phyloP scores from a whole-genome alignment of 805 yeast genomes.

The Kuraishia cidri region DNA sequence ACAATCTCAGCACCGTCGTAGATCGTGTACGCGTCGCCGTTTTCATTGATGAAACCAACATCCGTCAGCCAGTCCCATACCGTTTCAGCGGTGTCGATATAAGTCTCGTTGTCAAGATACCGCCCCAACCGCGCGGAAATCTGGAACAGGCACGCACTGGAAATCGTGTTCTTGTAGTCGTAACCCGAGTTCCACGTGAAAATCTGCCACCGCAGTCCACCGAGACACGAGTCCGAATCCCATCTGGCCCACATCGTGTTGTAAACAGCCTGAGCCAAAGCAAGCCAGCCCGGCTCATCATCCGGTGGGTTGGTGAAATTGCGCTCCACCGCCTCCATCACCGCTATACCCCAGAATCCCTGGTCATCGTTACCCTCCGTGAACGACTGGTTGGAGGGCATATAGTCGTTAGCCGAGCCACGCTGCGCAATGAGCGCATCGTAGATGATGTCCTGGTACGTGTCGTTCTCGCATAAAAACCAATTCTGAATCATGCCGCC shows the following conservation, averaged over 20 bases:
- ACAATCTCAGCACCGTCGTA: constrained; percentile 59
- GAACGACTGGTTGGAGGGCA: constrained; percentile 81
- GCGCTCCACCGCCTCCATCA: constrained; percentile 85
- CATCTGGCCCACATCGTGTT: constrained; percentile 87
- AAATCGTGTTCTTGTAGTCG: constrained; percentile 82
- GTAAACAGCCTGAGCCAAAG: constrained; percentile 81
- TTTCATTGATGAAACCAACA: constrained; percentile 34
- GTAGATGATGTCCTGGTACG: constrained; percentile 50
- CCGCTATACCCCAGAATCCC: constrained; percentile 94
- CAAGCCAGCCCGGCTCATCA: constrained; percentile 67
- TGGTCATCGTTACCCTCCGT: constrained; percentile 98
- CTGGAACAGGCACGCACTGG: constrained; percentile 88
- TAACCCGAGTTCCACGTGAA: constrained; percentile 92
- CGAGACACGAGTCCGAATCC: constrained; percentile 68
- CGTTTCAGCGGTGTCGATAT: constrained; percentile 64
- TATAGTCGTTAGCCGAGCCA: constrained; percentile 66
- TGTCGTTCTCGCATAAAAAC: constrained; percentile 58
- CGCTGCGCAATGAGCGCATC: constrained; percentile 65
- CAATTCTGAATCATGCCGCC: constrained; percentile 79
- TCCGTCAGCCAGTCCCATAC: constrained; percentile 77
- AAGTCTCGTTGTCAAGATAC: constrained; percentile 67
- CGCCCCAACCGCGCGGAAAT: constrained; percentile 82
- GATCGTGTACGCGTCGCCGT: constrained; percentile 33
- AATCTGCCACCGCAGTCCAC: constrained; percentile 96
- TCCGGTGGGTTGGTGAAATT: constrained; percentile 66